phyloP scores from a whole-genome alignment of 176 grass and related monocot species.

The Saccharum spontaneum region DNA sequence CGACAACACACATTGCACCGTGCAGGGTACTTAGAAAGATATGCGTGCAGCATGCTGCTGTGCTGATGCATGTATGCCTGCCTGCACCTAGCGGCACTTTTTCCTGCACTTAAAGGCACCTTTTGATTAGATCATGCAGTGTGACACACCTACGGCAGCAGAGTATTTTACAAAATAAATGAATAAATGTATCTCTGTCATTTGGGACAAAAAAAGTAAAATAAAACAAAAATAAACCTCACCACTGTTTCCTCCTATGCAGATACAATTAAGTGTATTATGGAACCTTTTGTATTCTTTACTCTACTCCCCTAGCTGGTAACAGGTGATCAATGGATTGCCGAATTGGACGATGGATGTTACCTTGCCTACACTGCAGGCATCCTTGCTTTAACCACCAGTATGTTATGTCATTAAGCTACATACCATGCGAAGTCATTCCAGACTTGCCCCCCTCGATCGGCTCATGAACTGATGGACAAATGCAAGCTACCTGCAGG shows the following conservation, averaged over 20 bases:
- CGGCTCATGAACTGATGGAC: neutral
- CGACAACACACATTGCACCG: too few relatives aligned
- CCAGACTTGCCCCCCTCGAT: neutral
- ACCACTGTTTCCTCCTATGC: too few relatives aligned
- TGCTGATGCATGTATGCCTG: neutral
- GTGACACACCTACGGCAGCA: too few relatives aligned
- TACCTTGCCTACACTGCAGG: neutral
- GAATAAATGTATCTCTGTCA: too few relatives aligned
- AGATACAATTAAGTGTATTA: too few relatives aligned
- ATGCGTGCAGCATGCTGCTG: neutral
- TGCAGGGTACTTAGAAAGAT: too few relatives aligned
- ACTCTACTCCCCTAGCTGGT: neutral
- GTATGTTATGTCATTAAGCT: neutral
- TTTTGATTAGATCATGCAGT: neutral
- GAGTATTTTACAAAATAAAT: too few relatives aligned
- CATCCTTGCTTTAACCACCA: neutral
- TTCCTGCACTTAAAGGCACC: neutral
- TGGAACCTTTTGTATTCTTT: too few relatives aligned
- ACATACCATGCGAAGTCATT: neutral
- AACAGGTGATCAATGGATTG: neutral
- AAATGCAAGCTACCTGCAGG: neutral
- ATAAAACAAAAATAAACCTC: too few relatives aligned
- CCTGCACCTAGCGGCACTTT: neutral
- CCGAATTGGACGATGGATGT: neutral
- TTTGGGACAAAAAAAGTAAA: too few relatives aligned